A percentile compares a stretch with the other conserved stretches of the same genome.
Evolutionary conservation across 768 basidiomycete genomes (phyloP).

Genomic region (Termitomyces sp.): DNA sequence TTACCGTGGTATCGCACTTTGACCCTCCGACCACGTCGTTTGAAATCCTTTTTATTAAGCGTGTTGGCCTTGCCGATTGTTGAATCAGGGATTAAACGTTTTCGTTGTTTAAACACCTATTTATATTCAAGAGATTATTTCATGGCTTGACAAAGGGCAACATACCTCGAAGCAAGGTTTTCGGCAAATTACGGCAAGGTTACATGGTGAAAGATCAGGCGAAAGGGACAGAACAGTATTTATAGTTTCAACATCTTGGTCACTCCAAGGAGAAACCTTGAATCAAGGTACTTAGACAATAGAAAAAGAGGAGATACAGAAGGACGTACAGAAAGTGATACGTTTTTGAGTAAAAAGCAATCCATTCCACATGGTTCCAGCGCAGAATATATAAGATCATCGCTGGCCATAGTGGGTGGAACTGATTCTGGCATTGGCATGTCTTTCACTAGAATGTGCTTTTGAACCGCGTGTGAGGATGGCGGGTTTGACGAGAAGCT

Average conservation of each 20-base stretch:
- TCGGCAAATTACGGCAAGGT: slow-evolving; percentile 46
- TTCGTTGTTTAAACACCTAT: slow-evolving; percentile 24
- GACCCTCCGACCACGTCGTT: neutral
- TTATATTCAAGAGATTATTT: neutral
- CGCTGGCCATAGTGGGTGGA: slow-evolving; percentile 18
- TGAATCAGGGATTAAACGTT: slow-evolving; percentile 15
- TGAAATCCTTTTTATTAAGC: neutral
- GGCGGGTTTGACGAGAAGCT: slow-evolving; percentile 6
- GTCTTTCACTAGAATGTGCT: slow-evolving; percentile 18
- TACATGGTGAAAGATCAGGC: slow-evolving; percentile 45
- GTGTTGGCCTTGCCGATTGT: neutral
- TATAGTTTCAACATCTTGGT: slow-evolving; percentile 32
- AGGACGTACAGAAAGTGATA: neutral
- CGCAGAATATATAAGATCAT: slow-evolving; percentile 11
- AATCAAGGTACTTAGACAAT: slow-evolving; percentile 10
- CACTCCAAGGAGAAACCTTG: slow-evolving; percentile 30
- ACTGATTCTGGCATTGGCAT: slow-evolving; percentile 21
- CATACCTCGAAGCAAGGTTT: slow-evolving; percentile 58
- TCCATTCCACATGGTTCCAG: slow-evolving; percentile 23
- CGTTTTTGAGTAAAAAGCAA: slow-evolving; percentile 23
- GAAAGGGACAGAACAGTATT: slow-evolving; percentile 32
- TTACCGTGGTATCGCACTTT: slow-evolving; percentile 11
- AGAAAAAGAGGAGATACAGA: neutral
- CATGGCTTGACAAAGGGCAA: neutral
- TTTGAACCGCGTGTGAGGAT: neutral